A percentile compares a stretch with the other conserved stretches of the same genome.
These are phyloP conservation scores for Bathelium albidoporum DNA, from an alignment of 495 filamentous ascomycete genomes.

Conservation along the genomic window DNA sequence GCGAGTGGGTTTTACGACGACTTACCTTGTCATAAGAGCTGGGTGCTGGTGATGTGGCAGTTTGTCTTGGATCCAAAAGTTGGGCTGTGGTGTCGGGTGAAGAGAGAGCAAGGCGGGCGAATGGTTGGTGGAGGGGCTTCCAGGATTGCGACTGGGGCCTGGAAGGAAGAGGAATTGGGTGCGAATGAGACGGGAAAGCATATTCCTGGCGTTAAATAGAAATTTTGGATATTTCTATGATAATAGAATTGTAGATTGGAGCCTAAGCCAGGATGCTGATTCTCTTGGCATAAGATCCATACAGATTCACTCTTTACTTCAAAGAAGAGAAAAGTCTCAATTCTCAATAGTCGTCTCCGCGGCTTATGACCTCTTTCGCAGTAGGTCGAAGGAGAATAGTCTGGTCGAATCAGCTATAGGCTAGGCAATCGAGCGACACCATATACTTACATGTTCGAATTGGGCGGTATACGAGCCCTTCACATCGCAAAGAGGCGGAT, in stretches of 20 bases:
- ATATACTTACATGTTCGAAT: constrained; percentile 73
- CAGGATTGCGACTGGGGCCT: constrained; percentile 11
- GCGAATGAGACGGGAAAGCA: constrained; percentile 18
- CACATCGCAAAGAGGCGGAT: constrained; percentile 80
- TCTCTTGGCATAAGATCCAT: not conserved
- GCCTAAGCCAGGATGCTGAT: not conserved
- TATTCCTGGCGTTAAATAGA: constrained; percentile 25
- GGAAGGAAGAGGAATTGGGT: constrained; percentile 46
- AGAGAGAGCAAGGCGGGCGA: constrained; percentile 74
- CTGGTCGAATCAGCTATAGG: constrained; percentile 38
- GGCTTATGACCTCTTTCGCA: constrained; percentile 87
- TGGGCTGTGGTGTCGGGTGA: constrained; percentile 83
- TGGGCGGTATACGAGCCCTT: constrained; percentile 95
- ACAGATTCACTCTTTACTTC: not conserved
- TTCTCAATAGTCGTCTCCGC: constrained; percentile 72
- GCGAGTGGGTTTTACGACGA: constrained; percentile 88
- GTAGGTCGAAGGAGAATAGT: constrained; percentile 79
- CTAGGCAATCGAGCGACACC: not conserved
- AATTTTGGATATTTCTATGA: not conserved
- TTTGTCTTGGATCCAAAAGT: constrained; percentile 86
- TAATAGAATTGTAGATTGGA: not conserved
- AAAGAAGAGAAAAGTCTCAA: not conserved
- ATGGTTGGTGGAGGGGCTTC: constrained; percentile 40
- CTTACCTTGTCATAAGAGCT: constrained; percentile 77
- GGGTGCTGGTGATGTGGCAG: constrained; percentile 86